Evolutionary conservation across 192 early-diverging fungal species (phyloP), one percentile per base, ranked within the genome.

Genomic region (Coemansia sp.): DNA sequence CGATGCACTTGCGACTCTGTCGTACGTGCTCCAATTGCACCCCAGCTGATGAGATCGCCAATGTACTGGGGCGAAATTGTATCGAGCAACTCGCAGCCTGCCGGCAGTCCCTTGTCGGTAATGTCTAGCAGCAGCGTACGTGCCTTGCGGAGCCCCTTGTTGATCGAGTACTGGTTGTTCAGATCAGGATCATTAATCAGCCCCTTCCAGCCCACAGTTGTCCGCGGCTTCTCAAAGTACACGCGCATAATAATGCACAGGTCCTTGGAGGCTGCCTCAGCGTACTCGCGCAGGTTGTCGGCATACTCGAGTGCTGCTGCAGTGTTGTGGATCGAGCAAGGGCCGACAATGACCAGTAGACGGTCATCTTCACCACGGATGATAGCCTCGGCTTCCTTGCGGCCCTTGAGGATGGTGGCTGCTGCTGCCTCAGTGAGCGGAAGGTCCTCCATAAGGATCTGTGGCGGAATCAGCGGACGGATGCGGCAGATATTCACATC

Each of bases 201-300:
- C 20, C 94, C 95, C 71, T 96, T 96, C 94, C 94, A 97, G 14
- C 93, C 93, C 10, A 92, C 83, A 13, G 87, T 90, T 10, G 87
- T 88, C 54, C 88, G 78, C 8, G 90, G 90, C 71, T 92, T 92
- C 70, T 91, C 89, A 80, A 92, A 92, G 81, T 92, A 92, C 38
- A 88, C 86, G 48, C 90, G 81, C 90, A 92, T 92, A 26, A 92
- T 67, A 26, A 92, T 85, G 18, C 77, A 80, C 66, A 92, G 65
- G 46, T 92, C 89, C 21, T 82, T 78, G 28, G 58, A 53, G 2
- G 73, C 78, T 19, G 70, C 61, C 8, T 84, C 74, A 16, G 82
- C 76, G 59, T 86, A 86, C 7, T 61, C 82, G 59, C 74, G 81
- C 35, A 90, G 83, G 16, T 61, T 66, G 46, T 76, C 68, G 3